A percentile compares a stretch with the other conserved stretches of the same genome.
phyloP scores from a whole-genome alignment of 179 eudicot genomes.

The Kewa caespitosa region DNA sequence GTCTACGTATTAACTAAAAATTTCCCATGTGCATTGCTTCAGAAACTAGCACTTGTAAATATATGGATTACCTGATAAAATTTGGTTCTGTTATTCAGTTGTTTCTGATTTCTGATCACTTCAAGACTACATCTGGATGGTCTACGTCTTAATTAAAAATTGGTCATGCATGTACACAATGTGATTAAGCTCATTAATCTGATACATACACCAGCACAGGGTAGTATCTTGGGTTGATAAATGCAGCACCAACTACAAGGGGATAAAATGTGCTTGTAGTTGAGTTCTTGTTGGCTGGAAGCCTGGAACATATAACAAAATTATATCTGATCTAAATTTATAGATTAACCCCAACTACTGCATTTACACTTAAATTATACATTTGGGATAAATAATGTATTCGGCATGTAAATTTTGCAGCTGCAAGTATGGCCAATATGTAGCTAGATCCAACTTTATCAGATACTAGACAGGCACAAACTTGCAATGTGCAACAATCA shows the following conservation, averaged over 20 bases:
- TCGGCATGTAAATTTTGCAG: background rate
- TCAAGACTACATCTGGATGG: background rate
- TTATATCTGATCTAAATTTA: too few relatives aligned
- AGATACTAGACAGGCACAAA: conserved; percentile 9
- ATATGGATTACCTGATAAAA: background rate
- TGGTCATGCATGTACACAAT: too few relatives aligned
- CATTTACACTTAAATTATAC: background rate
- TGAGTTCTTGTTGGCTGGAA: too few relatives aligned
- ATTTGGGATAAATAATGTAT: background rate
- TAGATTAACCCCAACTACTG: background rate
- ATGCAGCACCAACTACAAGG: too few relatives aligned
- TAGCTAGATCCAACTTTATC: background rate
- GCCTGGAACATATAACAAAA: too few relatives aligned
- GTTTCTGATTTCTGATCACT: background rate
- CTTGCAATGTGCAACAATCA: conserved; percentile 27
- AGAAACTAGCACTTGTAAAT: conserved; percentile 11
- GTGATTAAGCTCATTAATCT: too few relatives aligned
- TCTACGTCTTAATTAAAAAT: too few relatives aligned
- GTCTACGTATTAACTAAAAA: too few relatives aligned
- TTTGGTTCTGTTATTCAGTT: background rate
- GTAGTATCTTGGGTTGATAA: too few relatives aligned
- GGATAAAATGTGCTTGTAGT: too few relatives aligned
- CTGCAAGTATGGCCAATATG: conserved; percentile 4
- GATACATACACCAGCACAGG: too few relatives aligned
- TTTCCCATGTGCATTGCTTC: too few relatives aligned